Evolutionary conservation across 345 rosid genomes (phyloP).

Genomic region (Rhodamnia argentea): DNA sequence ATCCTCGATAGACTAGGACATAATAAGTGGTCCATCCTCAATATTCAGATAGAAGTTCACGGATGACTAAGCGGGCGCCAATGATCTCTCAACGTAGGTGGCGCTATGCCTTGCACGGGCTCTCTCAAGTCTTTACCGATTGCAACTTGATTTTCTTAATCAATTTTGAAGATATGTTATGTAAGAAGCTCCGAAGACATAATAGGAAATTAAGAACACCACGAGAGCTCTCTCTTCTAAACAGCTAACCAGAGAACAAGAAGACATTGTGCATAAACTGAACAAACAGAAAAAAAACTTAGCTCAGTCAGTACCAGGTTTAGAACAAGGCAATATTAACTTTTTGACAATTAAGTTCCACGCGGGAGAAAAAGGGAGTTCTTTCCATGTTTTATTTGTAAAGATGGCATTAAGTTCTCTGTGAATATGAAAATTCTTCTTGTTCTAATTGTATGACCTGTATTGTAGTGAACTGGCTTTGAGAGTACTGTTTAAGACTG

Average conservation of each 20-base stretch:
- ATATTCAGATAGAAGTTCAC: too few relatives aligned
- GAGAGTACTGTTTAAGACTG: neutral
- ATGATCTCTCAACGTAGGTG: too few relatives aligned
- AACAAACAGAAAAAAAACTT: neutral
- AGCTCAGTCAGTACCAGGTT: neutral
- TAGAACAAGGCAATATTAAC: neutral
- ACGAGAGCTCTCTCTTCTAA: neutral
- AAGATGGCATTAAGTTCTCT: neutral
- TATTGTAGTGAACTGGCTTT: neutral
- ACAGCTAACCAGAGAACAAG: neutral
- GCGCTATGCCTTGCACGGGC: too few relatives aligned
- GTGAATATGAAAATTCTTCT: too few relatives aligned
- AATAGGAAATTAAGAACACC: too few relatives aligned
- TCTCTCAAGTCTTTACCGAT: too few relatives aligned
- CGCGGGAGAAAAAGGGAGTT: neutral
- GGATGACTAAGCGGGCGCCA: too few relatives aligned
- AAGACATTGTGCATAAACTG: neutral
- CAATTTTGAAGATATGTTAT: too few relatives aligned
- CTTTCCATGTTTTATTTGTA: neutral
- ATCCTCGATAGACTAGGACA: too few relatives aligned
- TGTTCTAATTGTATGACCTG: neutral
- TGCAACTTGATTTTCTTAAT: too few relatives aligned
- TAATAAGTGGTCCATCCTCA: too few relatives aligned
- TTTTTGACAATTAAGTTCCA: neutral
- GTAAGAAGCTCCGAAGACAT: too few relatives aligned